Evolutionary conservation across 768 basidiomycete genomes (phyloP).

Genomic region (Russula lepida): DNA sequence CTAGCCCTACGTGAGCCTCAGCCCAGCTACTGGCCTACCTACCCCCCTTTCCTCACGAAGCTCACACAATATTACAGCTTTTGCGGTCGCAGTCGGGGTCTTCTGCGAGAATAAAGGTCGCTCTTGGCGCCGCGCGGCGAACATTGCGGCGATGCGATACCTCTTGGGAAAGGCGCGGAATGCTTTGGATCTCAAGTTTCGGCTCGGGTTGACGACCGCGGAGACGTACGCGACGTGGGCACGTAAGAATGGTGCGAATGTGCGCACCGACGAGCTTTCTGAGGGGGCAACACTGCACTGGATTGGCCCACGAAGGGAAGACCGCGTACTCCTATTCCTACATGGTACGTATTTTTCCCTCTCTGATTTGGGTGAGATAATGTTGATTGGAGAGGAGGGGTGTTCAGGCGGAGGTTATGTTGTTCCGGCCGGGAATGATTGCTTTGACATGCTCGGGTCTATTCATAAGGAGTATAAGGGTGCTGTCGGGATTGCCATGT

Average conservation of each 20-base stretch:
- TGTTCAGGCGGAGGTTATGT: slow-evolving; percentile 6
- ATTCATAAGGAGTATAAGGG: slow-evolving; percentile 1
- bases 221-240: background rate
- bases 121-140: background rate
- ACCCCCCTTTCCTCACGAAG: too few relatives aligned
- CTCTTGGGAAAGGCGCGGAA: background rate
- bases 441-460: background rate
- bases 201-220: background rate
- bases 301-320: slow-evolving; percentile 1
- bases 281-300: slow-evolving; percentile 3
- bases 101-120: slow-evolving; percentile 4
- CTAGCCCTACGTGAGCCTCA: background rate
- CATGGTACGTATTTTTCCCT: background rate
- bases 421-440: background rate
- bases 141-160: background rate
- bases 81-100: background rate
- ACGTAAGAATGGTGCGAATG: background rate
- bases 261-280: background rate
- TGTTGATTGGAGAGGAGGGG: background rate
- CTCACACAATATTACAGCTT: background rate
- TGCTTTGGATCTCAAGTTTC: background rate
- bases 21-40: background rate
- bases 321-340: slow-evolving; percentile 1
- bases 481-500: too few relatives aligned
- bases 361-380: background rate